phyloP scores from a whole-genome alignment of 345 rosid species.

The Turritis glabra region DNA sequence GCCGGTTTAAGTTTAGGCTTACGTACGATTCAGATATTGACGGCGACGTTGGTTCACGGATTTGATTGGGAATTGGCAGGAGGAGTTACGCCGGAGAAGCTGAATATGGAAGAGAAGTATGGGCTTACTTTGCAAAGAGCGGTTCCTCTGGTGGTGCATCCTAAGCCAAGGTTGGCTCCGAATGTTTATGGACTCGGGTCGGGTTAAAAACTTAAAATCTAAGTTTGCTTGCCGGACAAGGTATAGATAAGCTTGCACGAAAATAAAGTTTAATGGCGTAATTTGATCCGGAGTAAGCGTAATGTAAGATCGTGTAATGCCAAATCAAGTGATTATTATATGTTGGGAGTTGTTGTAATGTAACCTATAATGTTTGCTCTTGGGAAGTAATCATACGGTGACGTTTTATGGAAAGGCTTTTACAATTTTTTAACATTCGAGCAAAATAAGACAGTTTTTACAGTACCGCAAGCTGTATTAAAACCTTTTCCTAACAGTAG shows the following conservation, averaged over 20 bases:
- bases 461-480: conserved; percentile 3
- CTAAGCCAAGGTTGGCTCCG: conserved; percentile 51
- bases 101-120: conserved; percentile 77
- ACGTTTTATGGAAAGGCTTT: too few relatives aligned
- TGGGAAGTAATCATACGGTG: background rate
- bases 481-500: conserved; percentile 22
- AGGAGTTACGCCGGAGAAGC: conserved; percentile 50
- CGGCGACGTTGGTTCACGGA: conserved; percentile 67
- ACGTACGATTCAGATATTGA: conserved; percentile 62
- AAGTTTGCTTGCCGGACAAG: conserved; percentile 2
- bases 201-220: background rate
- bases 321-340: background rate
- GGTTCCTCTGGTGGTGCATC: conserved; percentile 60
- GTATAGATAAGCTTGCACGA: background rate
- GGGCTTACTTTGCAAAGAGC: conserved; percentile 76
- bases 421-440: background rate
- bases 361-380: background rate
- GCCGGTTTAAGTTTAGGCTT: conserved; percentile 79
- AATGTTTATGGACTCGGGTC: conserved; percentile 38
- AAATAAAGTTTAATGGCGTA: conserved; percentile 4
- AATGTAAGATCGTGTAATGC: background rate
- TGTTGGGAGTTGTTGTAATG: background rate
- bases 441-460: background rate
- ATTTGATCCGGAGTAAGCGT: background rate
- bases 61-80: conserved; percentile 71